A percentile compares a stretch with the other conserved stretches of the same genome.
Evolutionary conservation across 2,329 filamentous ascomycete genomes (phyloP).

Genomic region (Claviceps citrina): DNA sequence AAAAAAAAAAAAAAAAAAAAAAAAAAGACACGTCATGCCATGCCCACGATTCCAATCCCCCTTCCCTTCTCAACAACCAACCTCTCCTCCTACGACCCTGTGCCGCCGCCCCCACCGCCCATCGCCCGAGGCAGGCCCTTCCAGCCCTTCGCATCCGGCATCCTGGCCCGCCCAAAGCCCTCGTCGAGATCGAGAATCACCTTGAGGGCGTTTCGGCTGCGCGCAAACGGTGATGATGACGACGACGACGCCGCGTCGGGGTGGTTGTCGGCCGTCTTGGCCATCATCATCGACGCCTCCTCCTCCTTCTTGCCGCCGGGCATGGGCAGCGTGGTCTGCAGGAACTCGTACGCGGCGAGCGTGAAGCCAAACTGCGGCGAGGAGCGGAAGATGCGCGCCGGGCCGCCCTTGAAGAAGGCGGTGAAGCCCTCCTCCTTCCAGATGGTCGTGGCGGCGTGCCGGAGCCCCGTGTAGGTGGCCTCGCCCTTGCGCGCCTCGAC

Average conservation of each 20-base stretch:
- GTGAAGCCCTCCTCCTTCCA: conserved; percentile 82
- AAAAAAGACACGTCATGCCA: too few relatives aligned
- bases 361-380: conserved; percentile 98
- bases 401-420: conserved; percentile 97
- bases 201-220: conserved; percentile 82
- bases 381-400: conserved; percentile 84
- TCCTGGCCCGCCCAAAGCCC: conserved; percentile 66
- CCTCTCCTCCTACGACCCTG: conserved; percentile 1
- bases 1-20: too few relatives aligned
- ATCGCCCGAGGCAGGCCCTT: conserved; percentile 36
- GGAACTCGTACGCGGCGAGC: conserved; percentile 81
- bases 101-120: conserved; percentile 24
- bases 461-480: conserved; percentile 68
- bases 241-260: conserved; percentile 23
- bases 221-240: conserved; percentile 33
- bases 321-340: conserved; percentile 62
- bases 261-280: conserved; percentile 15
- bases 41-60: too few relatives aligned
- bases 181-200: conserved; percentile 89
- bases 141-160: conserved; percentile 40
- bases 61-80: too few relatives aligned
- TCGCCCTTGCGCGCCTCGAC: conserved; percentile 96
- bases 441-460: conserved; percentile 73
- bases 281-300: conserved; percentile 24
- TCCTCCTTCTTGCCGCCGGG: conserved; percentile 49